Conservation (phyloP, 2,329 filamentous ascomycete genomes). For the Nectriaceae sp. region DNA sequence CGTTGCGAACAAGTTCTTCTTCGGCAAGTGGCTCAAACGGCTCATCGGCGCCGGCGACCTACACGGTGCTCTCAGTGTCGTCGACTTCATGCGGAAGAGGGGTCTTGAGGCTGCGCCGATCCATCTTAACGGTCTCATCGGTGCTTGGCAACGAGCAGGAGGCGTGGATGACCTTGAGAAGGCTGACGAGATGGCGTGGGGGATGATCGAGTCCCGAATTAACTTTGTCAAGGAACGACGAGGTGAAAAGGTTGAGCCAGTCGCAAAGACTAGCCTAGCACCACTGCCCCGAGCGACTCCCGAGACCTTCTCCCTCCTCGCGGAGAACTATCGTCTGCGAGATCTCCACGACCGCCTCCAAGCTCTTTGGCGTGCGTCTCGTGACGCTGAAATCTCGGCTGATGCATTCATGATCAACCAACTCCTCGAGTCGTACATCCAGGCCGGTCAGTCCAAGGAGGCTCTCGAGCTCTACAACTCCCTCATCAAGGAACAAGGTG, state of each 20-base stretch:
- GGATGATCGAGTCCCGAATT: slow-evolving; percentile 72
- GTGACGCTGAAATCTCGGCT: slow-evolving; percentile 63
- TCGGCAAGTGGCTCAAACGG: slow-evolving; percentile 85
- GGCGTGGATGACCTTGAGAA: slow-evolving; percentile 54
- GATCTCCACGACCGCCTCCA: slow-evolving; percentile 59
- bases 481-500: slow-evolving; percentile 50
- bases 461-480: slow-evolving; percentile 58
- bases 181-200: slow-evolving; percentile 72
- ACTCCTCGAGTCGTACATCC: slow-evolving; percentile 67
- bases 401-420: slow-evolving; percentile 81
- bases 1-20: slow-evolving; percentile 75
- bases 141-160: slow-evolving; percentile 71
- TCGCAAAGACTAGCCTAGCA: slow-evolving; percentile 6
- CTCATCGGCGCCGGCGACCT: slow-evolving; percentile 73
- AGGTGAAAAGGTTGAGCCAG: slow-evolving; percentile 1
- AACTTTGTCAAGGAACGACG: slow-evolving; percentile 58
- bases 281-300: slow-evolving; percentile 62
- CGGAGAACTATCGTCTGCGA: slow-evolving; percentile 69
- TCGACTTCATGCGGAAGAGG: slow-evolving; percentile 73
- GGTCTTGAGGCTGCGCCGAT: slow-evolving; percentile 69
- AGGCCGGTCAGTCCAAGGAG: slow-evolving; percentile 55
- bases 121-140: slow-evolving; percentile 81
- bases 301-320: slow-evolving; percentile 77
- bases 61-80: slow-evolving; percentile 70
- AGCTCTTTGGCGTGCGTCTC: slow-evolving; percentile 63